Base-by-base conservation (phyloP, 1,284 basidiomycete genomes). In the Leccinum angustisporum region DNA sequence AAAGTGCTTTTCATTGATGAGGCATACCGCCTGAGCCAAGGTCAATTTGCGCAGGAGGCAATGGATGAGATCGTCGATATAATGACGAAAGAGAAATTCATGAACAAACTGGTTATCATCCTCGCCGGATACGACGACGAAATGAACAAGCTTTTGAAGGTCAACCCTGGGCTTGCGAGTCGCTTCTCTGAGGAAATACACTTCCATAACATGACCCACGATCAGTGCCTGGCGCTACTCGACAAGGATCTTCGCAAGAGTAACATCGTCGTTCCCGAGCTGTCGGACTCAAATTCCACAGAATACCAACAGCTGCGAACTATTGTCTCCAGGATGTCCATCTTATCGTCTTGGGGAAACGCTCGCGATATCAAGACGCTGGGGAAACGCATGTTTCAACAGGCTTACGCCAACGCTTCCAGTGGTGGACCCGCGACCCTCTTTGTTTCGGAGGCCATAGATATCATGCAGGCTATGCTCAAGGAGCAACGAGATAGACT, bases 1-100 rank as follows among this genome's bases (percentile, higher is more conserved):
- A 79, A 79, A 31, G 86, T 88, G 4, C 77, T 88, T 0, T 88
- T 88, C 75, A 77, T 88, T 48, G 87, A 88, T 58, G 87, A 88
- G 63, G 86, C 86, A 0, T 88, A 88, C 64, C 76, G 84, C 33
- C 76, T 88, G n/a, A 68, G 76, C 13, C 77, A 85, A 54, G 86
- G 86, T 0, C 81, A 74, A 0, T 88, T 87, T 64, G 85, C 85
- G 0, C 78, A 86, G 64, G 87, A 88, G 69, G 87, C 87, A 1
- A 80, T 87, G 52, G 86, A 88, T 67, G 87, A 88, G 65, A 69
- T 88, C n/a, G 86, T 88, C 25, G 80, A 80, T 5, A 68, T 86
- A 9, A 74, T 88, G 60, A 88, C 87, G 0, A 76, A 86, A 46
- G 80, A 84, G 6, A 75, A 69, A 46, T 88, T 80, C 74, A 77